Evolutionary conservation across 495 filamentous ascomycete species (phyloP), one percentile per base, ranked within the genome.

Genomic region (Penicillium chermesinum): DNA sequence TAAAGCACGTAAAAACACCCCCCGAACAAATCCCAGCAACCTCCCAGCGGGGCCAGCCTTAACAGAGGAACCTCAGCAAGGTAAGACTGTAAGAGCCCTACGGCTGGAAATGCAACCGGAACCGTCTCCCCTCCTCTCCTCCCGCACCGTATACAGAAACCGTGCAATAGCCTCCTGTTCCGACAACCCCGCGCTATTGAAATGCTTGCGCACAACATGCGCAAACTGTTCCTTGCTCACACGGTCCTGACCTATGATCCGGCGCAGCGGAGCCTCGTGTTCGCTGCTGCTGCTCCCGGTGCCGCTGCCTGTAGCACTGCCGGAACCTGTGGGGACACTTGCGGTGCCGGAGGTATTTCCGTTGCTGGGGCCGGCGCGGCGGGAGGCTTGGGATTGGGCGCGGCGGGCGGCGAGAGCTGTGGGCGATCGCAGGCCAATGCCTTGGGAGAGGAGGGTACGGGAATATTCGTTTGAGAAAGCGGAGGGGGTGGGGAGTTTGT

Each of bases 81-180:
- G n/a, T n/a, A n/a, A n/a, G n/a, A n/a, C n/a, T n/a, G n/a, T n/a
- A n/a, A n/a, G n/a, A n/a, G n/a, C n/a, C 7, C 49, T 59, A 75
- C 16, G 71, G 71, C 55, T 73, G 70, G 50, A 75, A 75, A 44
- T 70, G 52, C 54, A 75, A 38, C 15, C 72, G 61, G 21, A 75
- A 75, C 41, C 72, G 65, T 18, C 68, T 55, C 20, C 71, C 32
- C 67, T 53, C 25, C 70, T 57, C 41, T 74, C 72, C 50, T 75
- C 72, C n/a, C 72, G 71, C 16, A 90, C 84, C 52, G 87, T 91
- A 69, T 96, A 94, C 40, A 93, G 59, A 60, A 95, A 86, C 53
- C 89, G 83, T 15, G 90, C 88, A 45, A 95, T 86, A 25, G 89
- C 85, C 57, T 96, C 91, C 53, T 84, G 89, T 66, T 96, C 91